These are phyloP conservation scores for Epichloe bromicola DNA, from an alignment of 2,329 filamentous ascomycete genomes.

Conservation along the genomic window DNA sequence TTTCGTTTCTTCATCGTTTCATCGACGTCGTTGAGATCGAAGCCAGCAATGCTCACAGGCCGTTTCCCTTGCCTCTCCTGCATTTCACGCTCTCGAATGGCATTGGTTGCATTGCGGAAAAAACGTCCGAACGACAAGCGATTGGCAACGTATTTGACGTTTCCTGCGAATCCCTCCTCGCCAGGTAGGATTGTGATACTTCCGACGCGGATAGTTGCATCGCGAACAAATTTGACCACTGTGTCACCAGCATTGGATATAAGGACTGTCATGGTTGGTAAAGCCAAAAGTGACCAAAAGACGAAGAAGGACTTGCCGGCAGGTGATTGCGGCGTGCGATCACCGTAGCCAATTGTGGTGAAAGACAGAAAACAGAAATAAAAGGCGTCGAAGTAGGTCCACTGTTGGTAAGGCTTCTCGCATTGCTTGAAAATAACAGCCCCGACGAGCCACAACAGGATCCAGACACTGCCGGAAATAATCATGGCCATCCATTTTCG, in stretches of 20 bases:
- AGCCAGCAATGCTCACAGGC: neutral
- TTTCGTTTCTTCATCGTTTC: neutral
- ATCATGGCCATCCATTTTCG: slow-evolving; percentile 63
- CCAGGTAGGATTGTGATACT: slow-evolving; percentile 49
- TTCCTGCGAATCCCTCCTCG: slow-evolving; percentile 34
- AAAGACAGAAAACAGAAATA: slow-evolving; percentile 81
- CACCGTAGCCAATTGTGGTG: slow-evolving; percentile 79
- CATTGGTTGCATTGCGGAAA: slow-evolving; percentile 16
- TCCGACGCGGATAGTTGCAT: slow-evolving; percentile 42
- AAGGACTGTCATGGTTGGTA: slow-evolving; percentile 80
- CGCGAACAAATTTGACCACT: slow-evolving; percentile 50
- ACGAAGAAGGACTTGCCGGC: slow-evolving; percentile 77
- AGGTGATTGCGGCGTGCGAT: slow-evolving; percentile 63
- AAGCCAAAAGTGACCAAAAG: slow-evolving; percentile 77
- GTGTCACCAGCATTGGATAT: slow-evolving; percentile 78
- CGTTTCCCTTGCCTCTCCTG: neutral
- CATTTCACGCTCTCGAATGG: slow-evolving; percentile 3
- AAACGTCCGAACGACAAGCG: slow-evolving; percentile 30
- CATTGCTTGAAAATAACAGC: slow-evolving; percentile 55
- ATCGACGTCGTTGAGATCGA: slow-evolving; percentile 2
- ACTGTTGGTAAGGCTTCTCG: slow-evolving; percentile 40
- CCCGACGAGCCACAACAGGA: slow-evolving; percentile 67
- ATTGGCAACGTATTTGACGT: slow-evolving; percentile 30
- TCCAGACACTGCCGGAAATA: slow-evolving; percentile 55
- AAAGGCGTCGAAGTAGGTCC: slow-evolving; percentile 68